These are phyloP conservation scores for Ceratobasidium sp. DNA, from an alignment of 1,284 basidiomycete genomes.

Conservation along the genomic window DNA sequence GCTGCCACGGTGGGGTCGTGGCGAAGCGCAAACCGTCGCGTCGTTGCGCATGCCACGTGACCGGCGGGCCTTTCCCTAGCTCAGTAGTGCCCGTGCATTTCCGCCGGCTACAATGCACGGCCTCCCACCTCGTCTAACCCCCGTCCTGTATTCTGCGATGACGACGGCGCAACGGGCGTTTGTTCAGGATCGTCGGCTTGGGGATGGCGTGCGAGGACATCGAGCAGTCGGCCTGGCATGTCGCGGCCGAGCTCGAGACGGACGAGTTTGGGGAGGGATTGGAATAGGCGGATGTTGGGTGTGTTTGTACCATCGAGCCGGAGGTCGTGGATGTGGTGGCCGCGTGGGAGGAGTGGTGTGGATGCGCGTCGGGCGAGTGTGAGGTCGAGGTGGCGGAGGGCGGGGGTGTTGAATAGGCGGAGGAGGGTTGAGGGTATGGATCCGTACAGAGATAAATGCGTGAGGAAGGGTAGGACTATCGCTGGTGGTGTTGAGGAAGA, in stretches of 20 bases:
- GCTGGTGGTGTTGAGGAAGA: neutral
- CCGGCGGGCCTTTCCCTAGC: too few relatives aligned
- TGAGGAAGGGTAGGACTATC: conserved; percentile 34
- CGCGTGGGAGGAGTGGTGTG: conserved; percentile 20
- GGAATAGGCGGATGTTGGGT: conserved; percentile 30
- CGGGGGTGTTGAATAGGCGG: conserved; percentile 30
- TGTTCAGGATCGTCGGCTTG: conserved; percentile 5
- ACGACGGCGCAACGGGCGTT: conserved; percentile 16
- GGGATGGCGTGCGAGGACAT: conserved; percentile 4
- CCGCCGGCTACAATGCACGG: too few relatives aligned
- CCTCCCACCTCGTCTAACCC: neutral
- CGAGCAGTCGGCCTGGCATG: conserved; percentile 16
- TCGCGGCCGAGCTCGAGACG: conserved; percentile 18
- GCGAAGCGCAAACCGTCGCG: too few relatives aligned
- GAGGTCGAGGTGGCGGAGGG: conserved; percentile 21
- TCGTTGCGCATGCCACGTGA: too few relatives aligned
- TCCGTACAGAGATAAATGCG: conserved; percentile 16
- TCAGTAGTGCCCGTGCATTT: too few relatives aligned
- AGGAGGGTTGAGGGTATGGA: conserved; percentile 21
- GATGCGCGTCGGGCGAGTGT: conserved; percentile 24
- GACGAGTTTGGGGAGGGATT: conserved; percentile 34
- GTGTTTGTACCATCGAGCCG: conserved; percentile 10
- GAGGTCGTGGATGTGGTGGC: conserved; percentile 32
- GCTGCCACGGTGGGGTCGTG: too few relatives aligned
- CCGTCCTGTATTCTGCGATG: neutral